Conservation (phyloP, 495 filamentous ascomycete genomes). For the Margaritispora aquatica region DNA sequence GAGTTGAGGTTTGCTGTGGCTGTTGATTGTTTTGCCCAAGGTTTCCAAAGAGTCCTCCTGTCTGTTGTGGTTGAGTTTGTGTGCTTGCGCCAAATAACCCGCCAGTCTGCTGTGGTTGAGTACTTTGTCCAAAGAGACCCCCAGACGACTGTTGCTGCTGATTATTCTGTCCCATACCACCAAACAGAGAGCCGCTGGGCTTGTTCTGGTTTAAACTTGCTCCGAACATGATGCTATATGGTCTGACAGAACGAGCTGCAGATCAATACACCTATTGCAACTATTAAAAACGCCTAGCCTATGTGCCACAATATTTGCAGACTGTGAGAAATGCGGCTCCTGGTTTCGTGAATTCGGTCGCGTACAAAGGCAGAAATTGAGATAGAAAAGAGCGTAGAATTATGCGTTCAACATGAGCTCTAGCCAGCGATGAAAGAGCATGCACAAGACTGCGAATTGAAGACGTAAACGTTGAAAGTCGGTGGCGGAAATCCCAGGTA, state of each 20-base stretch:
- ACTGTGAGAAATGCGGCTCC: background rate
- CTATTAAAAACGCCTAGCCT: background rate
- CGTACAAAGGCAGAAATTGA: constrained; percentile 1
- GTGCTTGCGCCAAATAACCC: constrained; percentile 32
- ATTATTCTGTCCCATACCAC: constrained; percentile 6
- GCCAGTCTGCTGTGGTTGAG: constrained; percentile 22
- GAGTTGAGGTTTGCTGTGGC: constrained; percentile 16
- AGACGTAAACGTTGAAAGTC: too few species aligned
- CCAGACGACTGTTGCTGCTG: constrained; percentile 27
- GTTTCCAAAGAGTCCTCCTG: constrained; percentile 33
- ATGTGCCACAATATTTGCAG: background rate
- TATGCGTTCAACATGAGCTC: background rate
- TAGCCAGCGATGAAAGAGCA: too few species aligned
- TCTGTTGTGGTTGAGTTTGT: constrained; percentile 19
- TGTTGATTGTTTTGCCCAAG: constrained; percentile 15
- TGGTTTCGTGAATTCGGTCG: background rate
- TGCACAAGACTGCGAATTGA: too few species aligned
- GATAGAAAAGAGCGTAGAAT: background rate
- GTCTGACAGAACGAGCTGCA: background rate
- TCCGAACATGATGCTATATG: constrained; percentile 9
- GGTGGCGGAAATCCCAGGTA: background rate
- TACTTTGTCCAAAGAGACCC: constrained; percentile 27
- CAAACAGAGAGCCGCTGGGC: constrained; percentile 13
- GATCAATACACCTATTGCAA: background rate
- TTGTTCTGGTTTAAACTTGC: constrained; percentile 13